phyloP scores from a whole-genome alignment of 2,329 filamentous ascomycete species.

The Aspergillus sp. region DNA sequence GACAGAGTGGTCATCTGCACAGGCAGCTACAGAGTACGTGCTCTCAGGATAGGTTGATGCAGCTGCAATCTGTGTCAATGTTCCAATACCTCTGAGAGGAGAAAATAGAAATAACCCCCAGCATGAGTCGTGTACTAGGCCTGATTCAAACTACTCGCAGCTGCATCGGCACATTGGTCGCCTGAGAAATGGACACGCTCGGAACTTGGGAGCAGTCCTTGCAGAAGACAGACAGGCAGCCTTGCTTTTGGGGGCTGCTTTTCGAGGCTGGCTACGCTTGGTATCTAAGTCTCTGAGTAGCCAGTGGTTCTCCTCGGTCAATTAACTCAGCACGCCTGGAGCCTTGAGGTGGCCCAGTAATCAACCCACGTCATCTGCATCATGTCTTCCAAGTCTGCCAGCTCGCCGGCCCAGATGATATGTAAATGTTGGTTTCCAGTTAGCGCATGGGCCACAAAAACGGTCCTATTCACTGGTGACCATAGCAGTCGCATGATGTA shows the following conservation, averaged over 20 bases:
- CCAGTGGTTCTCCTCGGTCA: not conserved
- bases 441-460: not conserved
- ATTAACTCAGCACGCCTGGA: not conserved
- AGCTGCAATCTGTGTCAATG: not conserved
- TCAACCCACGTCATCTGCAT: not conserved
- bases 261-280: not conserved
- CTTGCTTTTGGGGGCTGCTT: not conserved
- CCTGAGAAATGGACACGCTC: not conserved
- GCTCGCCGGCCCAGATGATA: not conserved
- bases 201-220: not conserved
- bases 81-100: not conserved
- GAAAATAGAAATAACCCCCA: not conserved
- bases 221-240: not conserved
- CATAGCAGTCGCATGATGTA: constrained; percentile 12
- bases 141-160: constrained; percentile 7
- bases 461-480: constrained; percentile 1
- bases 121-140: not conserved
- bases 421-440: not conserved
- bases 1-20: not conserved
- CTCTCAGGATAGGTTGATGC: not conserved
- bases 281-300: not conserved
- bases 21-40: not conserved
- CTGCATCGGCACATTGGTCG: not conserved
- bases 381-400: not conserved
- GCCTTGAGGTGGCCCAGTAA: not conserved